Conservation (phyloP, 2,329 filamentous ascomycete species). For the Paraphoma sp. region DNA sequence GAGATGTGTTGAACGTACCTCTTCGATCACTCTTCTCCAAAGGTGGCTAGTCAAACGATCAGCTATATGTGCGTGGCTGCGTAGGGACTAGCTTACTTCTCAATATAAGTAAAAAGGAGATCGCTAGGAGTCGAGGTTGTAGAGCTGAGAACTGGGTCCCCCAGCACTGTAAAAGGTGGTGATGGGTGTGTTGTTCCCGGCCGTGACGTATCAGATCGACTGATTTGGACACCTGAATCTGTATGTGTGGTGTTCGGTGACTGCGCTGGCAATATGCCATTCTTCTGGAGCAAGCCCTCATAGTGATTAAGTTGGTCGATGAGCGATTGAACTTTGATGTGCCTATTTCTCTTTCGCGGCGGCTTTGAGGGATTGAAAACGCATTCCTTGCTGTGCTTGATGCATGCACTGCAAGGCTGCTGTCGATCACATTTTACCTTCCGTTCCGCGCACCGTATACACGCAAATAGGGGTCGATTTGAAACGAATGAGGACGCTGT, state of each 20-base stretch:
- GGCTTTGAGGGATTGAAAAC: constrained; percentile 16
- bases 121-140: background rate
- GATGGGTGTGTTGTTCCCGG: background rate
- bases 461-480: constrained; percentile 4
- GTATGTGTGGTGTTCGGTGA: background rate
- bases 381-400: constrained; percentile 24
- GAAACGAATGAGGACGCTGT: background rate
- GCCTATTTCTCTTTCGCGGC: constrained; percentile 6
- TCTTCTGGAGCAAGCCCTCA: constrained; percentile 27
- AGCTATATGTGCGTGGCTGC: constrained; percentile 67
- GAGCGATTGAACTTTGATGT: constrained; percentile 15
- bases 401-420: constrained; percentile 27
- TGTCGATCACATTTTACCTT: constrained; percentile 36
- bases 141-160: no score
- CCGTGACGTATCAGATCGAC: background rate
- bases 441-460: constrained; percentile 29
- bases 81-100: constrained; percentile 70
- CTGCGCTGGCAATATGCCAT: constrained; percentile 11
- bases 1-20: constrained; percentile 54
- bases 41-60: constrained; percentile 62
- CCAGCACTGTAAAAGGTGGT: no score
- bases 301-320: constrained; percentile 27
- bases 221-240: no score
- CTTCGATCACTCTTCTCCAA: constrained; percentile 74
- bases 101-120: constrained; percentile 59